Percentiles rank a stretch among this genome's conserved stretches.
phyloP scores from a whole-genome alignment of 495 filamentous ascomycete genomes.

The Umbilicaria muhlenbergii region DNA sequence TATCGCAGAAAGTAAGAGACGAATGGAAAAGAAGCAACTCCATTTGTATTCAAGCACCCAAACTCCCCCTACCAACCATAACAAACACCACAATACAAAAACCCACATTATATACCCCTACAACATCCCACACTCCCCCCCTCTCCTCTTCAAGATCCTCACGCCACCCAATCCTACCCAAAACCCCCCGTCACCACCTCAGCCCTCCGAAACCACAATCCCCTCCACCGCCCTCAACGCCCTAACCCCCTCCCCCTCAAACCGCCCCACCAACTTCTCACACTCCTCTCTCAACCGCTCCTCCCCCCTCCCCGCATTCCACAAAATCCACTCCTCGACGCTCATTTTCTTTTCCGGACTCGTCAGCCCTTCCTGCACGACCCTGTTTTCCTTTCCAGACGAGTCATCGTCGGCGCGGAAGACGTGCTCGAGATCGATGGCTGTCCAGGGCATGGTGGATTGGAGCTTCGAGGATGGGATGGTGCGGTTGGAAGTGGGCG shows the following conservation, averaged over 20 bases:
- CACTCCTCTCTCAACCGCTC: conserved; percentile 63
- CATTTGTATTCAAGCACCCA: too few relatives aligned
- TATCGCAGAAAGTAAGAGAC: too few relatives aligned
- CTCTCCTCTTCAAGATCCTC: too few relatives aligned
- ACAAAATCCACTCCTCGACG: conserved; percentile 80
- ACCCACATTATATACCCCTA: too few relatives aligned
- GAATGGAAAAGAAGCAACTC: too few relatives aligned
- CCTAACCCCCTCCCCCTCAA: conserved; percentile 66
- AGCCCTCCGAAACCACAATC: too few relatives aligned
- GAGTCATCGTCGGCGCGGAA: conserved; percentile 19
- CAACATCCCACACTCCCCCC: too few relatives aligned
- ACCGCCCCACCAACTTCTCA: conserved; percentile 60
- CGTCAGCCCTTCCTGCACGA: conserved; percentile 36
- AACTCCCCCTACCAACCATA: too few relatives aligned
- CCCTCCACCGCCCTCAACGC: conserved; percentile 68
- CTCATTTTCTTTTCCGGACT: conserved; percentile 76
- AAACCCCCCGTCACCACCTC: neutral
- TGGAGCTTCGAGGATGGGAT: conserved; percentile 36
- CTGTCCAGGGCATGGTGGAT: conserved; percentile 51
- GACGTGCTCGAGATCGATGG: conserved; percentile 53
- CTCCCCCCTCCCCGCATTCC: conserved; percentile 66
- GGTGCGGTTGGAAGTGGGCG: conserved; percentile 47
- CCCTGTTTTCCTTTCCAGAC: conserved; percentile 39
- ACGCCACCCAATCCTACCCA: neutral
- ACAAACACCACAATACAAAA: too few relatives aligned